A percentile compares a stretch with the other conserved stretches of the same genome.
These are phyloP conservation scores for Schoenoplectus tabernaemontani DNA, from an alignment of 202 grass and related monocot genomes.

Conservation along the genomic window DNA sequence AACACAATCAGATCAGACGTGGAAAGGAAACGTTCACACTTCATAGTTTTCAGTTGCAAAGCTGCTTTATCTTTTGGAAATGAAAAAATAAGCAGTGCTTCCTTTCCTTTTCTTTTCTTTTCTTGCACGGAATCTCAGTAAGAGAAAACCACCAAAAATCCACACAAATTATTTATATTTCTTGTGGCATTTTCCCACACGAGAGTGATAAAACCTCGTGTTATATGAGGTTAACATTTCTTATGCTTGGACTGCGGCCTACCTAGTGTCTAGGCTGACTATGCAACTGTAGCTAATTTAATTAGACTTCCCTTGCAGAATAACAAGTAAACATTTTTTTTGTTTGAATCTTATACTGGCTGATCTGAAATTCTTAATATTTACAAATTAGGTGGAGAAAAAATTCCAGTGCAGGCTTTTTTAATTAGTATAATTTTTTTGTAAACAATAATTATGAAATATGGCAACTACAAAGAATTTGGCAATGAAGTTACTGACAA, in stretches of 20 bases:
- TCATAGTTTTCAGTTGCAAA: no score
- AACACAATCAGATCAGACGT: background rate
- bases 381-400: background rate
- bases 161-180: background rate
- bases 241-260: background rate
- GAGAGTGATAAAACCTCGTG: no score
- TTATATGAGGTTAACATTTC: background rate
- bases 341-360: background rate
- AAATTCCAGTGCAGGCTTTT: background rate
- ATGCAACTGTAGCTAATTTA: background rate
- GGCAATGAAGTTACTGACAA: background rate
- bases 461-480: background rate
- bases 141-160: background rate
- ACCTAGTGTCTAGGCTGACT: no score
- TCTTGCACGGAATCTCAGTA: background rate
- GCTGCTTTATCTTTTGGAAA: background rate
- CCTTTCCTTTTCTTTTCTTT: background rate
- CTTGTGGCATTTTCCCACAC: background rate
- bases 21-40: background rate
- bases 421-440: background rate
- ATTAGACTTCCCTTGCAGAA: background rate
- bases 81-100: background rate
- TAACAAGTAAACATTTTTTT: no score
- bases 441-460: background rate
- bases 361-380: background rate